Percentiles rank a stretch among this genome's conserved stretches.
Evolutionary conservation across 2,329 filamentous ascomycete species (phyloP).

Genomic region (Botryosphaeria dothidea): DNA sequence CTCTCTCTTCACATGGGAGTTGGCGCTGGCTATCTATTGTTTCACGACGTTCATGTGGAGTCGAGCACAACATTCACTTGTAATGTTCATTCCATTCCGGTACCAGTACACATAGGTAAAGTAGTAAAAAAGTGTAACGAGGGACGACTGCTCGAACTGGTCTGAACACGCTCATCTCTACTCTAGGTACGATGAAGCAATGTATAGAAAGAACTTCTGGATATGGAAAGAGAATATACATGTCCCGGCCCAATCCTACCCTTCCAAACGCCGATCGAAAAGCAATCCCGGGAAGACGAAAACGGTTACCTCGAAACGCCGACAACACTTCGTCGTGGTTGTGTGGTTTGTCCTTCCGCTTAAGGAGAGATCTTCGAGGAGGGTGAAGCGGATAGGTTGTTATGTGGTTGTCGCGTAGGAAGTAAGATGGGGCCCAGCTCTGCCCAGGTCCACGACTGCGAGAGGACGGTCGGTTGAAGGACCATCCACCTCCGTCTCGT

Average conservation of each 20-base stretch:
- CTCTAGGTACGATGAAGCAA: conserved; percentile 7
- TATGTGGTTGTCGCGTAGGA: conserved; percentile 3
- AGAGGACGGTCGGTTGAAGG: not conserved
- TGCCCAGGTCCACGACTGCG: conserved; percentile 12
- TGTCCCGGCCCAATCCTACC: not conserved
- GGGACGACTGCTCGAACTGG: not conserved
- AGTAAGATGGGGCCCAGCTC: conserved; percentile 8
- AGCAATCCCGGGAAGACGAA: not conserved
- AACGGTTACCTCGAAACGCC: conserved; percentile 10
- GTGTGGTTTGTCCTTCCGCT: not conserved
- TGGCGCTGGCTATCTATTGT: too few species aligned
- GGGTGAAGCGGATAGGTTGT: not conserved
- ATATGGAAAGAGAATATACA: not conserved
- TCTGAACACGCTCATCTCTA: conserved; percentile 3
- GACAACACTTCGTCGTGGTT: not conserved
- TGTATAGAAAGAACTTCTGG: not conserved
- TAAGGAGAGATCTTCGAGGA: not conserved
- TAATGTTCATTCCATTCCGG: not conserved
- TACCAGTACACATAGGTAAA: not conserved
- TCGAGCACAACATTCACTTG: too few species aligned
- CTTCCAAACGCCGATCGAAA: not conserved
- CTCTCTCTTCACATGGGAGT: too few species aligned
- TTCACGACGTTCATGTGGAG: too few species aligned
- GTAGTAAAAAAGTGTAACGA: not conserved
- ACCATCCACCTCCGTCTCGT: conserved; percentile 6